A percentile compares a stretch with the other conserved stretches of the same genome.
Evolutionary conservation across 2,329 filamentous ascomycete species (phyloP).

Genomic region (Lachnellula hyalina): DNA sequence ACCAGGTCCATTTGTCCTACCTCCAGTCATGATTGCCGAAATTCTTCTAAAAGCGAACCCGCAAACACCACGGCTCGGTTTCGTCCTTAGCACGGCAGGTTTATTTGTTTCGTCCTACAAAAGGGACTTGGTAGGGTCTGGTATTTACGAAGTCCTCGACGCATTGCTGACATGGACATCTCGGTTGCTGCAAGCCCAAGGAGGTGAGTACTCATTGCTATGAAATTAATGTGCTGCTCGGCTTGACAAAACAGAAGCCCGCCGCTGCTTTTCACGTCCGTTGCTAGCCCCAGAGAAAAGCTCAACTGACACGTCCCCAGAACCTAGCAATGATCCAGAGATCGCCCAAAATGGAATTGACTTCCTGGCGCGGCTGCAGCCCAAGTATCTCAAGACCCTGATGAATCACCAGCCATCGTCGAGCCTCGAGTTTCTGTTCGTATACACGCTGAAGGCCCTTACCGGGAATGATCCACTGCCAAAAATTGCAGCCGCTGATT

Average conservation of each 20-base stretch:
- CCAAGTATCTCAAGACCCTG: slow-evolving; percentile 55
- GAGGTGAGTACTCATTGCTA: slow-evolving; percentile 38
- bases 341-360: slow-evolving; percentile 70
- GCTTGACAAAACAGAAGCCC: too few species aligned
- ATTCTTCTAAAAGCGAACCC: slow-evolving; percentile 57
- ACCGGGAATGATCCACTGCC: slow-evolving; percentile 68
- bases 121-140: slow-evolving; percentile 39
- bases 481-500: slow-evolving; percentile 66
- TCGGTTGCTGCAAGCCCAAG: slow-evolving; percentile 55
- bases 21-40: slow-evolving; percentile 57
- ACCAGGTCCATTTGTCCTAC: slow-evolving; percentile 73
- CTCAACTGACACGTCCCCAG: slow-evolving; percentile 25
- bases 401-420: slow-evolving; percentile 51
- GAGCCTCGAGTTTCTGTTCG: slow-evolving; percentile 60
- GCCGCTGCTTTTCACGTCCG: too few species aligned
- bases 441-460: slow-evolving; percentile 66
- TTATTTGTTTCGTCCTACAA: slow-evolving; percentile 61
- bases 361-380: slow-evolving; percentile 60
- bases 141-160: slow-evolving; percentile 44
- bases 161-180: slow-evolving; percentile 57
- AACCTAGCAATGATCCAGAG: slow-evolving; percentile 62
- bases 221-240: too few species aligned
- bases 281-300: too few species aligned
- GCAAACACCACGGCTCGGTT: slow-evolving; percentile 61
- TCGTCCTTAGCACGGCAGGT: slow-evolving; percentile 65